These are phyloP conservation scores for Ascochyta koolunga DNA, from an alignment of 2,329 filamentous ascomycete genomes.

Conservation along the genomic window DNA sequence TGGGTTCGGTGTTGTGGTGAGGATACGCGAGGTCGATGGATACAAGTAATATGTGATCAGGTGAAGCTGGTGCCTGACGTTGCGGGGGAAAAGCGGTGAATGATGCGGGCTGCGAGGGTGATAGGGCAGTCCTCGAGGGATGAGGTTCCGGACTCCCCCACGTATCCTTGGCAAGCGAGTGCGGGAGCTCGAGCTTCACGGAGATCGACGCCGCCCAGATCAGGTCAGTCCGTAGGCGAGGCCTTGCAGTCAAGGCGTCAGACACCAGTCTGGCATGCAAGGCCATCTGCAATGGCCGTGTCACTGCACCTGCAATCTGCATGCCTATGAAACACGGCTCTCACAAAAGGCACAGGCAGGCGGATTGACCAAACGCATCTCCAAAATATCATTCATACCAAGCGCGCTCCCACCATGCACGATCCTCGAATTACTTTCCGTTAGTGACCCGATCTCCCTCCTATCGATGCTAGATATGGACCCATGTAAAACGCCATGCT, in stretches of 20 bases:
- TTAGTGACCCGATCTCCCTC: not conserved
- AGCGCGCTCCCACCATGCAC: not conserved
- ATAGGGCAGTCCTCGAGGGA: conserved; percentile 31
- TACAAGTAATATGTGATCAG: conserved; percentile 16
- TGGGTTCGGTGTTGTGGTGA: conserved; percentile 12
- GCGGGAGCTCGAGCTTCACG: conserved; percentile 33
- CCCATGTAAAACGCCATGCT: conserved; percentile 8
- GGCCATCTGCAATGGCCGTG: too few relatives aligned
- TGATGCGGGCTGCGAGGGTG: conserved; percentile 24
- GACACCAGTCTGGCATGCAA: not conserved
- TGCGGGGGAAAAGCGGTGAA: conserved; percentile 17
- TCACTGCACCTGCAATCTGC: not conserved
- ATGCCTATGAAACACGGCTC: not conserved
- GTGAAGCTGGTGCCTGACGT: conserved; percentile 18
- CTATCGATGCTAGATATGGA: conserved; percentile 1
- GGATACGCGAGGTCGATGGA: conserved; percentile 5
- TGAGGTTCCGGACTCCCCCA: conserved; percentile 33
- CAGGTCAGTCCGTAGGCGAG: conserved; percentile 19
- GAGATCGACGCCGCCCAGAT: conserved; percentile 26
- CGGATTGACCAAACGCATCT: not conserved
- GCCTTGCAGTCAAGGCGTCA: conserved; percentile 9
- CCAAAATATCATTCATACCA: not conserved
- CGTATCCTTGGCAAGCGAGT: conserved; percentile 17
- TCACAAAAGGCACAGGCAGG: not conserved
- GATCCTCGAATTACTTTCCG: conserved; percentile 10